Evolutionary conservation across 192 early-diverging fungal genomes (phyloP).

Genomic region (Rhizophagus clarus): DNA sequence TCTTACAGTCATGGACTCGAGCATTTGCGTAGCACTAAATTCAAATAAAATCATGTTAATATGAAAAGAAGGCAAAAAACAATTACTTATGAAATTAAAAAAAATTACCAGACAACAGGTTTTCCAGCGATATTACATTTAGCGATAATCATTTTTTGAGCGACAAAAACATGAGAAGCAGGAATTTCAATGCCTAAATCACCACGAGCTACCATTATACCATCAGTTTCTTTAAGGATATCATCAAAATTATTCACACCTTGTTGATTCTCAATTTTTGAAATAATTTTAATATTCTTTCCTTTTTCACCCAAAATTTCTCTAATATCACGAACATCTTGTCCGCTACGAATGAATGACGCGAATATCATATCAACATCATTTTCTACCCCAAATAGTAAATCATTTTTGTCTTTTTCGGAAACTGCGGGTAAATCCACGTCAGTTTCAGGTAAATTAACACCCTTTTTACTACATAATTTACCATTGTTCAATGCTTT

Average conservation of each 20-base stretch:
- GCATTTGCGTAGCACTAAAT: slow-evolving; percentile 93
- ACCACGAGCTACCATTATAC: slow-evolving; percentile 98
- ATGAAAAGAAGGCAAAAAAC: too few species aligned
- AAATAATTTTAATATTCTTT: slow-evolving; percentile 90
- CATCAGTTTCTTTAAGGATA: slow-evolving; percentile 90
- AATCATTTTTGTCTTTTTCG: slow-evolving; percentile 90
- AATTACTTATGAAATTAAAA: neutral
- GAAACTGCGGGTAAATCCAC: slow-evolving; percentile 96
- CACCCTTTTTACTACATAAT: slow-evolving; percentile 91
- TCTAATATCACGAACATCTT: slow-evolving; percentile 90
- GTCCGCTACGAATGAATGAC: slow-evolving; percentile 92
- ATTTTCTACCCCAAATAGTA: slow-evolving; percentile 91
- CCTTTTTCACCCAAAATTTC: slow-evolving; percentile 79
- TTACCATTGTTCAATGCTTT: slow-evolving; percentile 83
- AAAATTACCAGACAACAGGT: slow-evolving; percentile 80
- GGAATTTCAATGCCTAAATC: slow-evolving; percentile 98
- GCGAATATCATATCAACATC: slow-evolving; percentile 95
- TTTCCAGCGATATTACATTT: slow-evolving; percentile 98
- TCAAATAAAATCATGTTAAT: neutral
- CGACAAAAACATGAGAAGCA: slow-evolving; percentile 86
- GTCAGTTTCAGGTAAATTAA: slow-evolving; percentile 89
- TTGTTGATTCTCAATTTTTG: slow-evolving; percentile 98
- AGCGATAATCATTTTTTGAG: slow-evolving; percentile 98
- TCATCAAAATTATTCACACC: slow-evolving; percentile 99
- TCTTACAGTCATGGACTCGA: slow-evolving; percentile 88